Percentiles rank a stretch among this genome's conserved stretches.
phyloP scores from a whole-genome alignment of 73 alveolate species.

The Tetrahymena malaccensis region DNA sequence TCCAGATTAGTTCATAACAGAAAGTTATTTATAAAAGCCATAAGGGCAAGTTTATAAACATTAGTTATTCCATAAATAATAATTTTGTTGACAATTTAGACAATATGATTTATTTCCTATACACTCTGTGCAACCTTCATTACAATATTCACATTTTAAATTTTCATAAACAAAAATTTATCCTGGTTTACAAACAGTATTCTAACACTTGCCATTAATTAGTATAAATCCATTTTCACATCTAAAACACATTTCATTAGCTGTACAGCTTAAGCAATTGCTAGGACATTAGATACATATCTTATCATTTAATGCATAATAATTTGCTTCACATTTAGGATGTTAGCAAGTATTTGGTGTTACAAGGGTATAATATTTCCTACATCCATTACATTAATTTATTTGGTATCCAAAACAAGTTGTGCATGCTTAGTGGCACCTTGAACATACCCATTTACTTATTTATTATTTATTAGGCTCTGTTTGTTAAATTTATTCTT shows the following conservation, averaged over 20 bases:
- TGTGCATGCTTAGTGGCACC: not conserved
- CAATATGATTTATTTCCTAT: not conserved
- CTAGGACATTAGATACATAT: not conserved
- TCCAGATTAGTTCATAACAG: not conserved
- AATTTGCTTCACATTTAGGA: not conserved
- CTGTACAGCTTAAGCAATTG: not conserved
- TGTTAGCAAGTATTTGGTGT: not conserved
- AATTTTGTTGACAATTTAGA: not conserved
- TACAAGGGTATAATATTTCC: not conserved
- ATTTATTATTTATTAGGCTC: not conserved
- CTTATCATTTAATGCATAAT: not conserved
- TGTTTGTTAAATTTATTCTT: not conserved
- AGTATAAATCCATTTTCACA: not conserved
- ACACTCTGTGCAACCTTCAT: not conserved
- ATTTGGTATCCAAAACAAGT: not conserved
- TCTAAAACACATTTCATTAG: not conserved
- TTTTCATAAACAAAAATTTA: not conserved
- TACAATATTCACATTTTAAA: not conserved
- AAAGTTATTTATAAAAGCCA: not conserved
- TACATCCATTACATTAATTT: not conserved
- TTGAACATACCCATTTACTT: not conserved
- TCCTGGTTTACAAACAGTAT: not conserved
- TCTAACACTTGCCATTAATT: not conserved
- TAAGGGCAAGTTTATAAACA: not conserved
- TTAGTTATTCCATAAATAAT: not conserved